Evolutionary conservation across 139 green algal species (phyloP).

Genomic region (Astrephomene gubernaculifera): DNA sequence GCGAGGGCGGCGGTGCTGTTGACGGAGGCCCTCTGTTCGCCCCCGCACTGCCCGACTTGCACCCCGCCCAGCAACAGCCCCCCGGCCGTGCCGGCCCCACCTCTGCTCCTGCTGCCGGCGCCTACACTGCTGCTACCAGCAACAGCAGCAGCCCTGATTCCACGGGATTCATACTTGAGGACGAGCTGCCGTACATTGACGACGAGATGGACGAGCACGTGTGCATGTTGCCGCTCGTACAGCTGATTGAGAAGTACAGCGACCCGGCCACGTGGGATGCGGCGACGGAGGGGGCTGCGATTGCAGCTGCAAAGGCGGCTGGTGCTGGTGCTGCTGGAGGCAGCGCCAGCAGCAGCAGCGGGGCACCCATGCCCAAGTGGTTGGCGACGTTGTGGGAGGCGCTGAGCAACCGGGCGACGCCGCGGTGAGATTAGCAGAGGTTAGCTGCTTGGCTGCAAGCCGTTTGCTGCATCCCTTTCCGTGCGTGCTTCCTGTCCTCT

Average conservation of each 20-base stretch:
- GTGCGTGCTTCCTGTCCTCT: no score
- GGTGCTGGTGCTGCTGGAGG: neutral
- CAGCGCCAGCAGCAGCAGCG: neutral
- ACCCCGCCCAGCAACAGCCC: no score
- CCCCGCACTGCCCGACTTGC: no score
- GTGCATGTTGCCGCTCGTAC: constrained; percentile 23
- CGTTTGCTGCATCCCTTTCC: no score
- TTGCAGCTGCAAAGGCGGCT: neutral
- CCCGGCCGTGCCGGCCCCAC: no score
- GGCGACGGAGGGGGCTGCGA: neutral
- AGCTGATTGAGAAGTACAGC: constrained; percentile 28
- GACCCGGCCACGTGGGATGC: constrained; percentile 4
- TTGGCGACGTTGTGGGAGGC: constrained; percentile 5
- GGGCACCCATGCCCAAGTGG: neutral
- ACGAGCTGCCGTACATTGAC: constrained; percentile 24
- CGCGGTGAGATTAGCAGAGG: no score
- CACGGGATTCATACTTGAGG: neutral
- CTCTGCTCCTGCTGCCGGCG: neutral
- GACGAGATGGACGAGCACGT: constrained; percentile 46
- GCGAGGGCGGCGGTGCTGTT: neutral
- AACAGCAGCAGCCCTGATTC: neutral
- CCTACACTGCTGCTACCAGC: no score
- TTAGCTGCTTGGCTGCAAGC: no score
- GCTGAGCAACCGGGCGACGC: neutral
- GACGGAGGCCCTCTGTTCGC: neutral